A percentile compares a stretch with the other conserved stretches of the same genome.
Evolutionary conservation across 257 asterid species (phyloP).

Genomic region (Phtheirospermum japonicum): DNA sequence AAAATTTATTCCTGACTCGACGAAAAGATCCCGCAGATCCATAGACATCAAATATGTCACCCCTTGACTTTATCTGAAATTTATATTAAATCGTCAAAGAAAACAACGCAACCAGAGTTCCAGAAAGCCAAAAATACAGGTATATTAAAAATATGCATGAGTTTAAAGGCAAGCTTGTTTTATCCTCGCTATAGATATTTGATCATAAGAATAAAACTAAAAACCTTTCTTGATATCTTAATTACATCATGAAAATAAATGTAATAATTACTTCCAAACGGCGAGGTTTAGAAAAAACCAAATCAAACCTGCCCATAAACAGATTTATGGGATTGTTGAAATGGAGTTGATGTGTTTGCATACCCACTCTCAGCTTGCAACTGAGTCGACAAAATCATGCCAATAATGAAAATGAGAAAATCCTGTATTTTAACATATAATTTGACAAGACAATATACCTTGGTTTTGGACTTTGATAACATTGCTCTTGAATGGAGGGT

Average conservation of each 20-base stretch:
- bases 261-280: slow-evolving; percentile 10
- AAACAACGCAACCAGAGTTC: slow-evolving; percentile 18
- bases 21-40: slow-evolving; percentile 89
- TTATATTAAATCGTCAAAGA: slow-evolving; percentile 8
- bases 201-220: slow-evolving; percentile 12
- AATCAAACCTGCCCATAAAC: slow-evolving; percentile 52
- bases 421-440: slow-evolving; percentile 11
- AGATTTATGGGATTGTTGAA: slow-evolving; percentile 53
- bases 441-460: slow-evolving; percentile 44
- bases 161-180: slow-evolving; percentile 7
- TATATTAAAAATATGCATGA: background rate
- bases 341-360: slow-evolving; percentile 42
- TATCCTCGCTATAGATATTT: slow-evolving; percentile 14
- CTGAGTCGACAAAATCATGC: slow-evolving; percentile 38
- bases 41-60: slow-evolving; percentile 46
- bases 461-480: slow-evolving; percentile 54
- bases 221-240: slow-evolving; percentile 9
- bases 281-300: background rate
- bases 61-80: slow-evolving; percentile 56
- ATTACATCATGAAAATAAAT: background rate
- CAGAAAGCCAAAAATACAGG: background rate
- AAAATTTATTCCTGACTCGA: slow-evolving; percentile 56
- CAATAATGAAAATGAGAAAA: slow-evolving; percentile 22
- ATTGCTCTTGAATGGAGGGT: slow-evolving; percentile 82
- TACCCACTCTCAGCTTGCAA: slow-evolving; percentile 48